Evolutionary conservation across 2,329 filamentous ascomycete genomes (phyloP), one percentile per base, ranked within the genome.

Genomic region (Colletotrichum cereale): DNA sequence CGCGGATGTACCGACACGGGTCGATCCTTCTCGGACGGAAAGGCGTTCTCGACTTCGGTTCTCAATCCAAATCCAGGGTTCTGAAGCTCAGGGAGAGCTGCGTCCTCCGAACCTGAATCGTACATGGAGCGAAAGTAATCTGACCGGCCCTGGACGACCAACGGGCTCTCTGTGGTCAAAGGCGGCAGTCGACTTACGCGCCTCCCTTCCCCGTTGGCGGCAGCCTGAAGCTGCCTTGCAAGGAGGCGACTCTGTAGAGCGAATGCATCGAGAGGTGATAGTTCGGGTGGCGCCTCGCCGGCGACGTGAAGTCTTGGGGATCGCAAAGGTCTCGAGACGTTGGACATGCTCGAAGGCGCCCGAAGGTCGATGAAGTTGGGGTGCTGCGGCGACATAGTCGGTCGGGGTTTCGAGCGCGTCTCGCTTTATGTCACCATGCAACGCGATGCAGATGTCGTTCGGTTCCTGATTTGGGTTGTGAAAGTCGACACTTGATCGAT

Each of bases 191-290:
- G 89, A 82, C 95, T 98, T 82, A 98, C 89, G 69, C 95, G 90
- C 74, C 91, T 90, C 61, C 93, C 95, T 73, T 89, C 88, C 78
- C 89, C 91, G 77, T 90, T 88, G 73, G 88, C 86, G 74, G 89
- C 91, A 75, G 96, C 92, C 80, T 97, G 92, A 73, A 99, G 89
- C 82, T 97, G 93, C 82, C 90, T 93, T 48, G 95, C 95, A 62
- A 99, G 88, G 76, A 97, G 84, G 69, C 96, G 92, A 76, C 95
- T 97, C 79, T 98, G 96, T 73, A 96, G 88, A 29, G 96, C 96
- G 79, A 99, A 97, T 58, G 96, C 96, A 86, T 99, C 96, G 74
- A 99, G 88, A 14, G 96, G 96, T 10, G 96, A 98, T 67, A 98
- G 87, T 63, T 96, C 93, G 6, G 96, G 96, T 26, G 96, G 96